Percentiles rank a stretch among this genome's conserved stretches.
Conservation (phyloP, 768 basidiomycete species). For the Suillus subalutaceus region DNA sequence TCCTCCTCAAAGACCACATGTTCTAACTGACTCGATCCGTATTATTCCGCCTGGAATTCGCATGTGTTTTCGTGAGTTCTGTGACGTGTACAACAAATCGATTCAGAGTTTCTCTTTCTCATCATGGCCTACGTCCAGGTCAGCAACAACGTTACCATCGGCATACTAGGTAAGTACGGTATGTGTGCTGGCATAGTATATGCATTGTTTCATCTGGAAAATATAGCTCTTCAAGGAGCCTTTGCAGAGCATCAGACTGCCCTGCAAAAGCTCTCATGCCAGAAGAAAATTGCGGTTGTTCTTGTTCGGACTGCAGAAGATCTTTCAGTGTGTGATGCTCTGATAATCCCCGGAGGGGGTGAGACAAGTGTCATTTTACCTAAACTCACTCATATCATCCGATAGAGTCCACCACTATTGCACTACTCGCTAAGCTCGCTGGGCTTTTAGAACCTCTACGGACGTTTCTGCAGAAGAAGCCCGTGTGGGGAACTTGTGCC, state of each 20-base stretch:
- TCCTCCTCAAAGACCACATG: not conserved
- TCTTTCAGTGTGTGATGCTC: conserved; percentile 72
- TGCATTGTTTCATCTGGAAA: not conserved
- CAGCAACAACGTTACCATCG: conserved; percentile 36
- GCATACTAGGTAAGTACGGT: conserved; percentile 51
- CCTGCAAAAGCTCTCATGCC: conserved; percentile 58
- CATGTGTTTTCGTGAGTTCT: not conserved
- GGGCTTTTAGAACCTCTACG: conserved; percentile 82
- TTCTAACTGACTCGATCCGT: not conserved
- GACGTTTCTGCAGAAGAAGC: conserved; percentile 68
- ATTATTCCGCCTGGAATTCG: not conserved
- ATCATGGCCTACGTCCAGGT: conserved; percentile 16
- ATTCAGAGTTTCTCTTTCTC: not conserved
- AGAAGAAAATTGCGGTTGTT: conserved; percentile 47
- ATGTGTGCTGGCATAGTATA: not conserved
- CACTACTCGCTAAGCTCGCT: conserved; percentile 67
- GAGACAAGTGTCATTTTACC: conserved; percentile 19
- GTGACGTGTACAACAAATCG: not conserved
- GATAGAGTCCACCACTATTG: conserved; percentile 91
- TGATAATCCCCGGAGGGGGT: conserved; percentile 95
- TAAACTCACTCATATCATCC: conserved; percentile 5
- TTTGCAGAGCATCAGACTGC: conserved; percentile 84
- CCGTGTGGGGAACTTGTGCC: conserved; percentile 96
- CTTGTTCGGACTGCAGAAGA: conserved; percentile 80
- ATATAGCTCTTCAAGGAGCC: conserved; percentile 86